Evolutionary conservation across 257 asterid genomes (phyloP).

Genomic region (Lithospermum erythrorhizon): DNA sequence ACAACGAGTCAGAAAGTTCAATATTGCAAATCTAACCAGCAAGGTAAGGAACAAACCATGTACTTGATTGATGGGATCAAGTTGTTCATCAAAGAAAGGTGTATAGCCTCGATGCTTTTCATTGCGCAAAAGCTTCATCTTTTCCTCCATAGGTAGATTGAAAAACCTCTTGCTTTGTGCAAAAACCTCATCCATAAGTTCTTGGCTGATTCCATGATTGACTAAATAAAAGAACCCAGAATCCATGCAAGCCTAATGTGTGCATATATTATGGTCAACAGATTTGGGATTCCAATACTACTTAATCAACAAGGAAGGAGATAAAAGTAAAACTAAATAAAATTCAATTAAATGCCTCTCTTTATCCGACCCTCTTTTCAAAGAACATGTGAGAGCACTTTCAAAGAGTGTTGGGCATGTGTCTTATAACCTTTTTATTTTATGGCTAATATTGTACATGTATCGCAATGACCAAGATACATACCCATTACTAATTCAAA

Average conservation of each 20-base stretch:
- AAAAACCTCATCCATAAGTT: slow-evolving; percentile 71
- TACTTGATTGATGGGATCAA: slow-evolving; percentile 65
- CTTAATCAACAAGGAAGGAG: neutral
- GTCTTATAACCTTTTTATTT: no score
- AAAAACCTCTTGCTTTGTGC: slow-evolving; percentile 67
- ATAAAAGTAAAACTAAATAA: neutral
- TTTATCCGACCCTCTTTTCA: no score
- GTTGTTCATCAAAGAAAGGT: slow-evolving; percentile 60
- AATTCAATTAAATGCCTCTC: no score
- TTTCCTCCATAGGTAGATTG: slow-evolving; percentile 47
- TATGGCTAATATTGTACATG: no score
- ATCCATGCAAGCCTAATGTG: slow-evolving; percentile 66
- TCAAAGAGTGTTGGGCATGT: no score
- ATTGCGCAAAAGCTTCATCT: slow-evolving; percentile 74
- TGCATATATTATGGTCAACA: neutral
- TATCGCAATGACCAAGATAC: no score
- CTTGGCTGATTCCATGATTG: slow-evolving; percentile 72
- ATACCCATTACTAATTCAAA: no score
- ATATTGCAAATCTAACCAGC: neutral
- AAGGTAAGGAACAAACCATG: slow-evolving; percentile 37
- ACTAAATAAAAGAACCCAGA: slow-evolving; percentile 80
- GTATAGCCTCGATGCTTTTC: slow-evolving; percentile 81
- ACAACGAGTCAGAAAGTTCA: no score
- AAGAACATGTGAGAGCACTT: no score
- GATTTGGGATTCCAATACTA: no score